Conservation (phyloP, 2,329 filamentous ascomycete genomes). For the Beauveria scarabaeidicola region DNA sequence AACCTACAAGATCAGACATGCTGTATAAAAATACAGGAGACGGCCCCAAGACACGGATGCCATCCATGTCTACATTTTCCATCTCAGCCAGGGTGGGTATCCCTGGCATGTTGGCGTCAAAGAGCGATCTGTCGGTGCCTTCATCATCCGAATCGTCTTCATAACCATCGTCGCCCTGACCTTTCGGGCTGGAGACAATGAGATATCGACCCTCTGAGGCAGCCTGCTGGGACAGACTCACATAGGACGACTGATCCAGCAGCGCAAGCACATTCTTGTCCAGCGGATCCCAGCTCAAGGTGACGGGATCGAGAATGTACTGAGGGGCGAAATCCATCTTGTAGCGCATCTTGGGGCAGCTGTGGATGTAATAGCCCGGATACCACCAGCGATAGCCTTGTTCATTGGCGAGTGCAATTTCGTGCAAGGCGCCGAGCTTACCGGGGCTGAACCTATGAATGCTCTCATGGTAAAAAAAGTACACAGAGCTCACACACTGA, state of each 20-base stretch:
- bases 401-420: constrained; percentile 63
- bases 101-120: constrained; percentile 59
- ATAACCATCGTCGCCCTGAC: background rate
- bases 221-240: constrained; percentile 34
- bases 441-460: constrained; percentile 62
- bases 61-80: constrained; percentile 46
- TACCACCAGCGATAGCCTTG: constrained; percentile 70
- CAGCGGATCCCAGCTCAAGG: constrained; percentile 52
- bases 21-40: constrained; percentile 29
- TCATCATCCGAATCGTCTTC: constrained; percentile 12
- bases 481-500: constrained; percentile 70
- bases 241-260: constrained; percentile 48
- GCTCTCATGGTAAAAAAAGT: constrained; percentile 73
- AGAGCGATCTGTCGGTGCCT: constrained; percentile 32
- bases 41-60: constrained; percentile 46
- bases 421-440: constrained; percentile 65
- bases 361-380: constrained; percentile 73
- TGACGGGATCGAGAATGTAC: constrained; percentile 62
- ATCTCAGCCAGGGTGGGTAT: constrained; percentile 49
- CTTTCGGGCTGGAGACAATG: no score
- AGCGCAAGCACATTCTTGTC: constrained; percentile 40
- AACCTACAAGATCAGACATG: constrained; percentile 46
- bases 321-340: constrained; percentile 73
- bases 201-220: background rate
- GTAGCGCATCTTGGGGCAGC: constrained; percentile 75